Base-by-base conservation (phyloP, 2,329 filamentous ascomycete species). In the Fusarium foetens region DNA sequence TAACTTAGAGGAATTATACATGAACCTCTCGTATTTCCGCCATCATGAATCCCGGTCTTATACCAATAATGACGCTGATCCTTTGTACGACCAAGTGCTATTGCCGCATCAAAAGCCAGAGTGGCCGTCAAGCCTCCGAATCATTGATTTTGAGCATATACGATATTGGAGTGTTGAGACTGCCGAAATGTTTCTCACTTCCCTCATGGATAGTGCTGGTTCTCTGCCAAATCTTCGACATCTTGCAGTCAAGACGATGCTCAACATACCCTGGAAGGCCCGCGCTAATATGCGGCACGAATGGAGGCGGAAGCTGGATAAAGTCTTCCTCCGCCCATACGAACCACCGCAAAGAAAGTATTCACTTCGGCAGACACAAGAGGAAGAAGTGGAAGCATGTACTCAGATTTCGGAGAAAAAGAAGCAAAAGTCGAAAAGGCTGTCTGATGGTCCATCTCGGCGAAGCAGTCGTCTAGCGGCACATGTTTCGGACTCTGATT, bases 221-320 rank as follows among this genome's bases (percentile, higher is more conserved):
- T 81, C 87, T 6, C 80, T 98, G 27, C 88, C 86, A 0, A 83
- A 90, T 64, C 86, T 98, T 29, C 91, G 94, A 13, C 85, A 87
- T 46, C 83, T 98, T 16, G 86, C 88, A 3, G 88, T 98, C 72
- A 93, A 92, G 76, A 91, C 92, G 2, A 95, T 94, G 80, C 85
- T 98, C 52, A 90, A 95, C 76, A 88, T 90, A 49, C 91, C 92
- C 16, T 97, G 94, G 93, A 91, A 94, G 68, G 90, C 94, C 77
- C 90, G 95, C 45, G 93, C 93, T 23, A 87, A 87, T n/a, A 91
- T 98, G 76, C 89, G 95, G 42, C 90, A 92, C 72, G 88, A 89
- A 71, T 97, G 94, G 93, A 90, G 90, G 54, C 85, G 88, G n/a
- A 90, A 86, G 70, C 84, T 98, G 57, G 87, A 90, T 61, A 86